phyloP scores from a whole-genome alignment of 2,329 filamentous ascomycete genomes.

The Ceratocystis cacaofunesta region DNA sequence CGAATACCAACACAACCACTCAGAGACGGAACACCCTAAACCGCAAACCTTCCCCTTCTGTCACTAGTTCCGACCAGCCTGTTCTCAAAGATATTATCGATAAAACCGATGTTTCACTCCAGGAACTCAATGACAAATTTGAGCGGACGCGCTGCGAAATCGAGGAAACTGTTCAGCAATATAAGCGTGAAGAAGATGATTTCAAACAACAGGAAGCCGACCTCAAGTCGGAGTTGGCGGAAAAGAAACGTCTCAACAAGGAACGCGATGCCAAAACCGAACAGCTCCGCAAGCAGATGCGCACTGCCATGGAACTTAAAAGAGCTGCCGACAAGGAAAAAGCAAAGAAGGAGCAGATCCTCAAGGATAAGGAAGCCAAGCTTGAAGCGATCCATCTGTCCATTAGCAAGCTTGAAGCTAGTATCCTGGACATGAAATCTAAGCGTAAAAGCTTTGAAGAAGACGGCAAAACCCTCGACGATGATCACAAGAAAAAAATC shows the following conservation, averaged over 20 bases:
- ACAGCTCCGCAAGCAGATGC: conserved; percentile 67
- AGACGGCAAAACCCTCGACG: conserved; percentile 37
- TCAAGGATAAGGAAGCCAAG: conserved; percentile 55
- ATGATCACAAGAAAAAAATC: conserved; percentile 38
- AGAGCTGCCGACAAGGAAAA: conserved; percentile 65
- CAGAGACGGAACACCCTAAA: conserved; percentile 44
- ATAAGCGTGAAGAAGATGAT: conserved; percentile 57
- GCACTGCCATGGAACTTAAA: conserved; percentile 67
- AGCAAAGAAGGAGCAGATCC: conserved; percentile 56
- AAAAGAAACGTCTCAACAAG: conserved; percentile 60
- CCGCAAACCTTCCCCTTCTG: conserved; percentile 61
- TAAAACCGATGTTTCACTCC: conserved; percentile 51
- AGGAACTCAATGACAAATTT: conserved; percentile 67
- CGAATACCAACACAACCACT: conserved; percentile 18
- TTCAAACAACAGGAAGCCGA: conserved; percentile 50
- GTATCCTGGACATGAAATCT: conserved; percentile 43
- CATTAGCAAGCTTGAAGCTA: conserved; percentile 51
- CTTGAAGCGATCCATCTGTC: conserved; percentile 55
- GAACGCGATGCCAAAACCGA: conserved; percentile 85
- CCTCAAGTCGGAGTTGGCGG: conserved; percentile 62
- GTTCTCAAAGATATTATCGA: conserved; percentile 28
- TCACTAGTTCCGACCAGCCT: conserved; percentile 39
- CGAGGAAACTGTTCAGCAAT: conserved; percentile 58
- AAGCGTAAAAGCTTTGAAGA: conserved; percentile 39
- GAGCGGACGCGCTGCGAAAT: conserved; percentile 70